Evolutionary conservation across 2,329 filamentous ascomycete species (phyloP).

Genomic region (Colletotrichum scovillei): DNA sequence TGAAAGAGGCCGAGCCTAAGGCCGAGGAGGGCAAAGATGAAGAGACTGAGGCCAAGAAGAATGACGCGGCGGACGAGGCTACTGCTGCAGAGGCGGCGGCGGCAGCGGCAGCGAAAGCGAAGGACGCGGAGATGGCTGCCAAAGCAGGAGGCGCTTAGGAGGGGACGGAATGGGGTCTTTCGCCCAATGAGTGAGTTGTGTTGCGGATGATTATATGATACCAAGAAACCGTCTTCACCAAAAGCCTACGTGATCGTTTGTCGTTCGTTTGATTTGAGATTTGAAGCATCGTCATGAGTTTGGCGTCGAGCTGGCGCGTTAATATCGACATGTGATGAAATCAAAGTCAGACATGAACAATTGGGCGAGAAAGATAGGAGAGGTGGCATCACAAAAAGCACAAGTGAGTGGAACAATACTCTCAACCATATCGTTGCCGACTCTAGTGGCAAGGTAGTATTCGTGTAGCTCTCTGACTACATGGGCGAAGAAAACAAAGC

Average conservation of each 20-base stretch:
- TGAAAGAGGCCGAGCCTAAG: background rate
- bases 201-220: constrained; percentile 22
- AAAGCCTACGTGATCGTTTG: background rate
- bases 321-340: background rate
- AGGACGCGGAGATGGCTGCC: background rate
- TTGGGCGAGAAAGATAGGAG: too few species aligned
- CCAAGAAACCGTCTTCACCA: constrained; percentile 16
- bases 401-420: background rate
- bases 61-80: background rate
- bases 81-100: background rate
- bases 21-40: constrained; percentile 9
- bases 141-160: background rate
- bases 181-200: background rate
- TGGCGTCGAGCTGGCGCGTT: background rate
- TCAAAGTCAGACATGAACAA: background rate
- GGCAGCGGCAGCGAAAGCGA: background rate
- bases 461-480: background rate
- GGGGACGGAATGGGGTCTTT: background rate
- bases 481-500: background rate
- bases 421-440: background rate
- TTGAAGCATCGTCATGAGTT: background rate
- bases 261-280: background rate
- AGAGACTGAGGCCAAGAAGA: background rate
- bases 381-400: background rate
- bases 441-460: background rate